Evolutionary conservation across 495 filamentous ascomycete species (phyloP).

Genomic region (Cenococcum geophilum): DNA sequence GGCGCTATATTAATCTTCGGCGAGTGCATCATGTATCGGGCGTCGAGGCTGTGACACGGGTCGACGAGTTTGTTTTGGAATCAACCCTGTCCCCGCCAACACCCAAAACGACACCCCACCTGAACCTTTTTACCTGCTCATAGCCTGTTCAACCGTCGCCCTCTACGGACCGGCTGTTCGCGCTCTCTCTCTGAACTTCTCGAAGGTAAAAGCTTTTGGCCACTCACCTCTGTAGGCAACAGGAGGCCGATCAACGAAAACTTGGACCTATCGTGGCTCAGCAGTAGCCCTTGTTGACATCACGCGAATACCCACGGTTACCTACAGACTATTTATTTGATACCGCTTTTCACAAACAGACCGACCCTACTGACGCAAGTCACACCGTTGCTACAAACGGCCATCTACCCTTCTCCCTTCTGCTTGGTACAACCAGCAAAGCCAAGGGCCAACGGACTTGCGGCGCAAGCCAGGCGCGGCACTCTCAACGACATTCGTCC

Average conservation of each 20-base stretch:
- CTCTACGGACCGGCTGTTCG: background rate
- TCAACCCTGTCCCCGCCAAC: background rate
- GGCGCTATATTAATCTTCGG: too few species aligned
- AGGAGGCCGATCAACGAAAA: background rate
- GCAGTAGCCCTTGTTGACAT: background rate
- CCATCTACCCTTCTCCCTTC: background rate
- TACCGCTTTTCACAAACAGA: background rate
- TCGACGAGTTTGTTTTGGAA: background rate
- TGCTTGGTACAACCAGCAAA: background rate
- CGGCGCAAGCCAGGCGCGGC: constrained; percentile 1
- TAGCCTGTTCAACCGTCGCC: background rate
- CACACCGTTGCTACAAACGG: background rate
- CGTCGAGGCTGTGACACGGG: background rate
- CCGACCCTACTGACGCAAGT: background rate
- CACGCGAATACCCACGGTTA: constrained; percentile 2
- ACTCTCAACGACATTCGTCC: background rate
- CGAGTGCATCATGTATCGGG: background rate
- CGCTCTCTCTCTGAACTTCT: background rate
- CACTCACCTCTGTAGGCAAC: background rate
- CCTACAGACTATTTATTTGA: background rate
- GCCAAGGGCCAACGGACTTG: background rate
- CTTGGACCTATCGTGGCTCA: background rate
- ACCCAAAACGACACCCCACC: background rate
- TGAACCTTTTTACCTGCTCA: background rate
- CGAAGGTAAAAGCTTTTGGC: background rate